Evolutionary conservation across 2,329 filamentous ascomycete species (phyloP).

Genomic region (Penicillium verrucosum): DNA sequence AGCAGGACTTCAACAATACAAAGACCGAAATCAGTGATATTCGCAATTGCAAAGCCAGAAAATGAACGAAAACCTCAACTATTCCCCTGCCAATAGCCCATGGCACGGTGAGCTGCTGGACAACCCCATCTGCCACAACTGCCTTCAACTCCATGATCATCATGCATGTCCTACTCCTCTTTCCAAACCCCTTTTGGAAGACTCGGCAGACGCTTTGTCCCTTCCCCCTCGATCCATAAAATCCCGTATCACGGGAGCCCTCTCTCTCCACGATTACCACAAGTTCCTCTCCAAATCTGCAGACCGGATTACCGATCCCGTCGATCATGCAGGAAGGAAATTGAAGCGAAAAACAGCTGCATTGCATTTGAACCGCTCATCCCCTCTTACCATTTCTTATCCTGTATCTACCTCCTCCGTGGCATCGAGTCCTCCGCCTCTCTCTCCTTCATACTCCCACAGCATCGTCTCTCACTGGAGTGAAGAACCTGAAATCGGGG

Average conservation of each 20-base stretch:
- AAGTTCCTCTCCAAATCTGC: conserved; percentile 31
- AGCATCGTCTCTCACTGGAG: conserved; percentile 30
- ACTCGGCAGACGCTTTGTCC: conserved; percentile 18
- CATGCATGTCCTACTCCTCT: conserved; percentile 18
- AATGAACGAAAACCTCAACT: conserved; percentile 6
- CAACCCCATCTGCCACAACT: conserved; percentile 17
- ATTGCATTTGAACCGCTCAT: conserved; percentile 30
- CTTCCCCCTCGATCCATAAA: conserved; percentile 20
- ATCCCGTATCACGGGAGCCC: conserved; percentile 21
- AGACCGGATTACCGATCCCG: conserved; percentile 24
- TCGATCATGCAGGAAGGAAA: conserved; percentile 28
- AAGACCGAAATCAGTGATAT: neutral
- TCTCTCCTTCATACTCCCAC: conserved; percentile 39
- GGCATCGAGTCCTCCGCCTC: conserved; percentile 36
- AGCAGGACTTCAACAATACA: neutral
- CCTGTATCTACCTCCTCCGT: conserved; percentile 29
- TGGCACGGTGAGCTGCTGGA: conserved; percentile 20
- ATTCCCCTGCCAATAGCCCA: conserved; percentile 6
- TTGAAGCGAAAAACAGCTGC: conserved; percentile 36
- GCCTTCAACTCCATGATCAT: conserved; percentile 13
- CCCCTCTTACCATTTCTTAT: conserved; percentile 16
- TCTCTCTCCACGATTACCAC: conserved; percentile 39
- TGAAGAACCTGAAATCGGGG: conserved; percentile 28
- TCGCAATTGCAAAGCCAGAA: neutral
- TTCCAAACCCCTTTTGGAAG: conserved; percentile 16